Evolutionary conservation across 352 stramenopile genomes (phyloP).

Genomic region (Pythium guiyangense): DNA sequence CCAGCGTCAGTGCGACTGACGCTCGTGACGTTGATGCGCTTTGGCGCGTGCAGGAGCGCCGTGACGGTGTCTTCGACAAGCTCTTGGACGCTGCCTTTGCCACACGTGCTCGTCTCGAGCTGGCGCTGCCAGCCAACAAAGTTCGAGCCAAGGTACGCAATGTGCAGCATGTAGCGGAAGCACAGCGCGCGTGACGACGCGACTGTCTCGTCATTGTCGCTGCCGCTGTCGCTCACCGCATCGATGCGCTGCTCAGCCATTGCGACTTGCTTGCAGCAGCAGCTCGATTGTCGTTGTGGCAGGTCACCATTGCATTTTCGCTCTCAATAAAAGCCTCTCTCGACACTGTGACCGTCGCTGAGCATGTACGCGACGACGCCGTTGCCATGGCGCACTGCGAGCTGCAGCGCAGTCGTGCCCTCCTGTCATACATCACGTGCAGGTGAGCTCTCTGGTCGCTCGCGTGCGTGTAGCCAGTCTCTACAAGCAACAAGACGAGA

Average conservation of each 20-base stretch:
- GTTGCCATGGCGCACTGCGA: conserved; percentile 63
- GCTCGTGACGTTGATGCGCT: conserved; percentile 77
- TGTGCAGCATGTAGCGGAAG: conserved; percentile 65
- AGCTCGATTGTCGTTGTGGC: not conserved
- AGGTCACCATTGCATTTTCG: not conserved
- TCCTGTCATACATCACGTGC: conserved; percentile 24
- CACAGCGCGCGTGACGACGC: not conserved
- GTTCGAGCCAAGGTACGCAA: conserved; percentile 71
- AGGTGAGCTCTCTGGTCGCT: not conserved
- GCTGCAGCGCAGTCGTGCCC: conserved; percentile 54
- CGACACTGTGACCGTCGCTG: conserved; percentile 40
- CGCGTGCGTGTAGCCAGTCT: too few species aligned
- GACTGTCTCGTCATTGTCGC: not conserved
- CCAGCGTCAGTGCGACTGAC: conserved; percentile 81
- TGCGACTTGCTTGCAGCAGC: not conserved
- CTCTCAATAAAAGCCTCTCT: conserved; percentile 55
- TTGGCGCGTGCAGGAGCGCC: conserved; percentile 27
- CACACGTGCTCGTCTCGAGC: conserved; percentile 34
- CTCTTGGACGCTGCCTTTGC: conserved; percentile 75
- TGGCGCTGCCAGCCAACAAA: conserved; percentile 84
- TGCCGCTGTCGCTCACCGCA: not conserved
- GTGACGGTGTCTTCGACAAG: conserved; percentile 70
- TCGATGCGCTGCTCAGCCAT: not conserved
- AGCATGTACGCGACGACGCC: conserved; percentile 59
- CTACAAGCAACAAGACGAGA: not conserved